phyloP scores from a whole-genome alignment of 2,329 filamentous ascomycete genomes.

The Penicillium sp. region DNA sequence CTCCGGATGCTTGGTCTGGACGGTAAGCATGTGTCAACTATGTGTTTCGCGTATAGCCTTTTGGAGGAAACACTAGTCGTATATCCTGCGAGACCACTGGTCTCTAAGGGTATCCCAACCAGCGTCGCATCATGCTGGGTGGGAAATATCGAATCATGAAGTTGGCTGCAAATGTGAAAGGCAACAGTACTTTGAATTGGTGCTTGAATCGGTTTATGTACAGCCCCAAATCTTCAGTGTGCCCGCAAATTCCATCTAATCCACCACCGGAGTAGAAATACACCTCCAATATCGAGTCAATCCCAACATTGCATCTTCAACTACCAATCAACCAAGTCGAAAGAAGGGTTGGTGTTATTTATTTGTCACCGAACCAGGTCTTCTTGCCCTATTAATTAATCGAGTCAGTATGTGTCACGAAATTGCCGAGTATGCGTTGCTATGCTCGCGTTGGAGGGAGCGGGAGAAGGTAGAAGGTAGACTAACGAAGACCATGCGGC shows the following conservation, averaged over 20 bases:
- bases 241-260: constrained; percentile 35
- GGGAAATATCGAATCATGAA: background rate
- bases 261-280: constrained; percentile 43
- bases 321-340: constrained; percentile 9
- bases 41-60: background rate
- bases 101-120: too few relatives aligned
- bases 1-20: background rate
- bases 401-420: constrained; percentile 30
- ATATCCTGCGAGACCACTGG: background rate
- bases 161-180: constrained; percentile 9
- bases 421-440: background rate
- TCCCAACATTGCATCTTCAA: constrained; percentile 23
- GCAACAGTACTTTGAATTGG: constrained; percentile 40
- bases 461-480: background rate
- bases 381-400: constrained; percentile 62
- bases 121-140: background rate
- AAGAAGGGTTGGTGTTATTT: constrained; percentile 26
- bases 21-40: background rate
- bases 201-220: constrained; percentile 45
- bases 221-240: constrained; percentile 41
- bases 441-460: background rate
- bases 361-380: constrained; percentile 61
- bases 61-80: background rate
- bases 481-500: constrained; percentile 53
- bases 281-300: constrained; percentile 38